These are phyloP conservation scores for Trypanosoma vivax DNA, from an alignment of 208 protist genomes.

Conservation along the genomic window DNA sequence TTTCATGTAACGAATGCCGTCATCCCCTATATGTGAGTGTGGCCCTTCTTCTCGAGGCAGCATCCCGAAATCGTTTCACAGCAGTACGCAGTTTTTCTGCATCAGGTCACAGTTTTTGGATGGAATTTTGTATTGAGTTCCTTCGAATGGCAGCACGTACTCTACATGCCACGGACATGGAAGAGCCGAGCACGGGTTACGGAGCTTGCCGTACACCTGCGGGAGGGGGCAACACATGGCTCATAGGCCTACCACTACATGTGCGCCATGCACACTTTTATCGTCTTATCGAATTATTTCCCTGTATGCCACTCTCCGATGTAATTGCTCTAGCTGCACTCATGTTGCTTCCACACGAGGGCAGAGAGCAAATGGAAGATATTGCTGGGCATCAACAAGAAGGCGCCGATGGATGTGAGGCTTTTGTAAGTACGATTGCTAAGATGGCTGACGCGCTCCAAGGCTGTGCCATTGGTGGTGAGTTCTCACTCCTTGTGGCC, in stretches of 20 bases:
- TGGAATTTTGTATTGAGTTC: slow-evolving; percentile 43
- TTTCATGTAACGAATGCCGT: slow-evolving; percentile 33
- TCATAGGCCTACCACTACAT: slow-evolving; percentile 14
- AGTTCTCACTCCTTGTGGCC: slow-evolving; percentile 48
- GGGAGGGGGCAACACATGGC: too few species aligned
- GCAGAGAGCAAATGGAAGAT: not conserved
- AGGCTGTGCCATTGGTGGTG: not conserved
- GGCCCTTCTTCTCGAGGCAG: slow-evolving; percentile 50
- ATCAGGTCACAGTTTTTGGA: slow-evolving; percentile 48
- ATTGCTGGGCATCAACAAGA: not conserved
- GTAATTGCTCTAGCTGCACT: slow-evolving; percentile 38
- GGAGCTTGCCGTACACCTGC: not conserved
- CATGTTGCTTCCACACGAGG: slow-evolving; percentile 45
- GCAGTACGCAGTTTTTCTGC: not conserved
- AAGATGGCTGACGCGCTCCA: slow-evolving; percentile 44
- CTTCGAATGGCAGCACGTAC: slow-evolving; percentile 6
- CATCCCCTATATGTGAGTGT: slow-evolving; percentile 55
- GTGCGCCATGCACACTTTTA: slow-evolving; percentile 26
- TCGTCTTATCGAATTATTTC: slow-evolving; percentile 26
- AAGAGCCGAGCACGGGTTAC: not conserved
- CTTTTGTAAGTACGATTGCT: too few species aligned
- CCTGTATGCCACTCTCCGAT: slow-evolving; percentile 42
- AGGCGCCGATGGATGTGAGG: too few species aligned
- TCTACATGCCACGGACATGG: not conserved
- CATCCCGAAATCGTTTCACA: slow-evolving; percentile 12